phyloP scores from a whole-genome alignment of 176 grass and related monocot genomes.

The Triticum turgidum region DNA sequence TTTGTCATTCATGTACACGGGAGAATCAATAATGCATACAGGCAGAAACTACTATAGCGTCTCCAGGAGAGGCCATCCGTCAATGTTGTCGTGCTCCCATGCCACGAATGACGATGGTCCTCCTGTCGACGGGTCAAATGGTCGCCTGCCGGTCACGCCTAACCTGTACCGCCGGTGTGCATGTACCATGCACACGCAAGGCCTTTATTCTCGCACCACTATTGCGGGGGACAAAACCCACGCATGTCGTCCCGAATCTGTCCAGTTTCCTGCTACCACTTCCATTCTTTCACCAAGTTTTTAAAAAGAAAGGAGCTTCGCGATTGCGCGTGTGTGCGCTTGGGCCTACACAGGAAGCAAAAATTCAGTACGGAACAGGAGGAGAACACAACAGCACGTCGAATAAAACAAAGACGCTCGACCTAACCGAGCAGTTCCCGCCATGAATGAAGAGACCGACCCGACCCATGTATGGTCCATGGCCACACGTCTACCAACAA shows the following conservation, averaged over 20 bases:
- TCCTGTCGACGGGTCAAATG: not conserved
- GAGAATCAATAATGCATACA: not conserved
- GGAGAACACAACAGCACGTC: not conserved
- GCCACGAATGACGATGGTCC: not conserved
- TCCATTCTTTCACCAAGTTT: not conserved
- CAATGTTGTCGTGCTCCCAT: not conserved
- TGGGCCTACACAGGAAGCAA: not conserved
- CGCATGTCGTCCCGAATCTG: not conserved
- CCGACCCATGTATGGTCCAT: not conserved
- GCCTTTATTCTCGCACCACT: not conserved
- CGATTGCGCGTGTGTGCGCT: not conserved
- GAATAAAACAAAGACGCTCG: conserved; percentile 18
- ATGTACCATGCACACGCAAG: not conserved
- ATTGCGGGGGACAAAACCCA: not conserved
- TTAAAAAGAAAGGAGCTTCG: not conserved
- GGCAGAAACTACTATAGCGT: not conserved
- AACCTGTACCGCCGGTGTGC: not conserved
- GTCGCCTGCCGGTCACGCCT: not conserved
- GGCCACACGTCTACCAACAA: not conserved
- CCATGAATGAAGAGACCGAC: not conserved
- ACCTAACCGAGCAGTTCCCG: conserved; percentile 23
- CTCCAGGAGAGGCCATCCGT: not conserved
- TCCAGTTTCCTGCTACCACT: not conserved
- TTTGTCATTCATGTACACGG: not conserved
- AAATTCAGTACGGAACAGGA: not conserved